Evolutionary conservation across 106 monocot genomes (phyloP), one percentile per base, ranked within the genome.

Genomic region (Phalaenopsis aphrodite): DNA sequence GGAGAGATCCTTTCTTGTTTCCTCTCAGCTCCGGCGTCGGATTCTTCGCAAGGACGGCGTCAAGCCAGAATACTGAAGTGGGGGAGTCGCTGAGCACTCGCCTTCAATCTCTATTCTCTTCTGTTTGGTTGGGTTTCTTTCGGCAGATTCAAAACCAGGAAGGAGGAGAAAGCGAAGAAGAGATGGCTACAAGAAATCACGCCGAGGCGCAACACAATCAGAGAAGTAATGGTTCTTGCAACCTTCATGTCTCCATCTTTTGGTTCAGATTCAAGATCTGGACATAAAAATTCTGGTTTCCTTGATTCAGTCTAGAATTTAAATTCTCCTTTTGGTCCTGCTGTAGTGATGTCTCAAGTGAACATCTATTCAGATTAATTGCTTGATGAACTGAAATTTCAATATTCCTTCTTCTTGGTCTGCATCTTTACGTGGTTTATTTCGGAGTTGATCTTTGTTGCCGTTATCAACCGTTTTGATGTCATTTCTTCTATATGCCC

Each of bases 141-240:
- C 17, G 61, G 75, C 16, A 14, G 71, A 71, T 8, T 52, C 52
- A 10, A 2, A 52, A 52, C 52, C 14, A 14, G 52, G 74, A 43
- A 43, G 74, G 19, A 41, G 71, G 19, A 77, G 48, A 69, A 52
- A 16, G 7, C 67, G 82, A 42, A 23, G 69, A 17, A 46, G 77
- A 43, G 64, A 82, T 82, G 82, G 82, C 82, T 41, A 71, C 82
- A 37, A 82, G 77, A 67, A 36, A 68, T 64, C 82, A 78, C 19
- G 69, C 9, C 30, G 48, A 68, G 11, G 77, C 41, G 67, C 77
- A 69, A 16, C 58, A 42, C 2, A 14, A 74, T 36, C 74, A 74
- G 43, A 74, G 42, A 74, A 43, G 74, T 74, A 43, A 74, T 18
- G 10, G 43, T 43, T 42, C 10, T 2, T 42, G 18, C 4, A 52